Conservation (phyloP, 1,284 basidiomycete genomes). For the Cutaneotrichosporon sp. region DNA sequence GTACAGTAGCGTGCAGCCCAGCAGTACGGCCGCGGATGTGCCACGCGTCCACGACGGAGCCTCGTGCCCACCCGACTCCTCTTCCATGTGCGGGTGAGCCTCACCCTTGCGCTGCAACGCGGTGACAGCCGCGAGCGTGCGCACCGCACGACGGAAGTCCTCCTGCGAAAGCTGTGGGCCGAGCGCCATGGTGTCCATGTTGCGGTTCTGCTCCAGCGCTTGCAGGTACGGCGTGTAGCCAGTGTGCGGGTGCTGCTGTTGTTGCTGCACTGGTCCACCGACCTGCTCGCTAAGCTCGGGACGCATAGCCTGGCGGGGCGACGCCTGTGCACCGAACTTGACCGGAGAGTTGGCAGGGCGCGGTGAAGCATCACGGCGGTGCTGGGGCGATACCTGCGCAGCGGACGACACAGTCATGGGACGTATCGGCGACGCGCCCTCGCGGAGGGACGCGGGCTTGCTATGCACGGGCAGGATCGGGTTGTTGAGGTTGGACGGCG, state of each 20-base stretch:
- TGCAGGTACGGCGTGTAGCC: slow-evolving; percentile 71
- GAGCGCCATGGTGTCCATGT: slow-evolving; percentile 56
- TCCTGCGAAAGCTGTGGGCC: slow-evolving; percentile 73
- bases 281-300: slow-evolving; percentile 1
- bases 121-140: slow-evolving; percentile 77
- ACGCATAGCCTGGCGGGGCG: background rate
- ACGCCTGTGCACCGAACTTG: background rate
- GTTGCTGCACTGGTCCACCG: too few relatives aligned
- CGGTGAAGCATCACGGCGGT: background rate
- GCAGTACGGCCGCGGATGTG: slow-evolving; percentile 80
- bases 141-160: slow-evolving; percentile 86
- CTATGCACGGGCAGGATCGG: slow-evolving; percentile 52
- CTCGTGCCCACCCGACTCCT: slow-evolving; percentile 82
- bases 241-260: slow-evolving; percentile 7
- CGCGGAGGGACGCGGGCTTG: slow-evolving; percentile 16
- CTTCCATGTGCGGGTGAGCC: slow-evolving; percentile 53
- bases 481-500: slow-evolving; percentile 55
- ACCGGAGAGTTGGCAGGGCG: slow-evolving; percentile 2
- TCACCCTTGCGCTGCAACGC: slow-evolving; percentile 63
- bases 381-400: background rate
- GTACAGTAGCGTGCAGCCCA: slow-evolving; percentile 89
- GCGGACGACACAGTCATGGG: background rate
- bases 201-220: slow-evolving; percentile 58
- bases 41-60: slow-evolving; percentile 91
- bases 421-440: slow-evolving; percentile 8